Conservation (phyloP, 1,284 basidiomycete genomes). For the Ceratobasidium sp. region DNA sequence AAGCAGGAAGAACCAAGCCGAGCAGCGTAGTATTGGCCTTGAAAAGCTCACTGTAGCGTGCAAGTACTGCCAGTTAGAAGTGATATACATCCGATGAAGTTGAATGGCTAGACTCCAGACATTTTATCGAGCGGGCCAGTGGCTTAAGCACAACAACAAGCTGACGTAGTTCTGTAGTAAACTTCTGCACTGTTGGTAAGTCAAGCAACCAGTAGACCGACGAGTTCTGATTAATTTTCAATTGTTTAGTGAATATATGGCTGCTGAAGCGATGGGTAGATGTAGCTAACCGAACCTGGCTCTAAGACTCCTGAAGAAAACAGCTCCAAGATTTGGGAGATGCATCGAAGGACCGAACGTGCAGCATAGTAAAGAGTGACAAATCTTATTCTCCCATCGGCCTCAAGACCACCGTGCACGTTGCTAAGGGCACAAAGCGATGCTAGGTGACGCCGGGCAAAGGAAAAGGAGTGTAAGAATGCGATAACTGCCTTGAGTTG, state of each 20-base stretch:
- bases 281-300: neutral
- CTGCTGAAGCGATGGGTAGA: neutral
- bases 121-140: conserved; percentile 41
- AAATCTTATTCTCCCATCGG: conserved; percentile 53
- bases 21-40: conserved; percentile 1
- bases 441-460: conserved; percentile 47
- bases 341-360: neutral
- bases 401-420: conserved; percentile 50
- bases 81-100: conserved; percentile 34
- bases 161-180: conserved; percentile 16
- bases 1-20: conserved; percentile 6
- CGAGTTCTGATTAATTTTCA: neutral
- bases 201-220: conserved; percentile 38
- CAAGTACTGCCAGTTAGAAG: conserved; percentile 41
- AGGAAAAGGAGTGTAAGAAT: conserved; percentile 51
- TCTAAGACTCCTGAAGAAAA: conserved; percentile 22
- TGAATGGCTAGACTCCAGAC: conserved; percentile 40
- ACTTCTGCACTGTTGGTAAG: neutral
- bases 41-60: conserved; percentile 28
- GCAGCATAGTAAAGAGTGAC: conserved; percentile 47
- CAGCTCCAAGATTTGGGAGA: conserved; percentile 11
- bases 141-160: conserved; percentile 35
- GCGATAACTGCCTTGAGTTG: conserved; percentile 47
- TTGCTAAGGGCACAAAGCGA: conserved; percentile 36
- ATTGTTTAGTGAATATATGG: neutral